Evolutionary conservation across 352 stramenopile species (phyloP), one percentile per base, ranked within the genome.

Genomic region (Pythium plurisporium): DNA sequence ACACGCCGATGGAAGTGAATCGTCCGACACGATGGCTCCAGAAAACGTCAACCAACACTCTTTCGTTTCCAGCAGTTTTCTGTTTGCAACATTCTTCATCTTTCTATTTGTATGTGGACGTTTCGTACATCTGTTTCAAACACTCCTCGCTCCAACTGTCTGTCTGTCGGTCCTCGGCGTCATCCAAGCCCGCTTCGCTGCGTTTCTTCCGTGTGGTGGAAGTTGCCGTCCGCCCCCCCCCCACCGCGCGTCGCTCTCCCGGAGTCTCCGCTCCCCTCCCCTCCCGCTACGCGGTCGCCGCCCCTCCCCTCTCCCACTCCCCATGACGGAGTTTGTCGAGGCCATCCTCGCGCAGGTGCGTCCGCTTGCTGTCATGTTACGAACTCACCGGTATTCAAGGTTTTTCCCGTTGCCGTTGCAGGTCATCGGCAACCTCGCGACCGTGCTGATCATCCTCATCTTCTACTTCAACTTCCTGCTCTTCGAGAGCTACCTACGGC

Each of bases 401-500:
- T 27, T 44, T 25, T 20, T 3, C 7, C 26, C n/a, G 38, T 27
- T 9, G 1, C 6, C 8, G 9, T 14, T 38, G 11, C 53, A 92
- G 82, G 64, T 95, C 34, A 85, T 95, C 54, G 85, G 85, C 62
- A 95, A 93, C 68, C 87, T 95, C 47, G 89, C 83, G 55, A 95
- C 85, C 42, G 82, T 82, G 66, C 59, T 93, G 44, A 89, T 95
- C 58, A 73, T 93, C 58, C 62, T 87, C 41, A 78, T 95, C 41
- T 84, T 90, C 64, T 95, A 95, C 67, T 93, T 93, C 63, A 95
- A 95, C 72, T 95, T 95, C 62, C 65, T 93, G 38, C 72, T 95
- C 50, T 95, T 95, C 45, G 85, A 95, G 70, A 91, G 88, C 75
- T 95, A 95, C 66, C 47, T 93, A 61, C 74, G 83, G 6, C 70